These are phyloP conservation scores for Oxyria digyna DNA, from an alignment of 148 eudicot species.

Conservation along the genomic window DNA sequence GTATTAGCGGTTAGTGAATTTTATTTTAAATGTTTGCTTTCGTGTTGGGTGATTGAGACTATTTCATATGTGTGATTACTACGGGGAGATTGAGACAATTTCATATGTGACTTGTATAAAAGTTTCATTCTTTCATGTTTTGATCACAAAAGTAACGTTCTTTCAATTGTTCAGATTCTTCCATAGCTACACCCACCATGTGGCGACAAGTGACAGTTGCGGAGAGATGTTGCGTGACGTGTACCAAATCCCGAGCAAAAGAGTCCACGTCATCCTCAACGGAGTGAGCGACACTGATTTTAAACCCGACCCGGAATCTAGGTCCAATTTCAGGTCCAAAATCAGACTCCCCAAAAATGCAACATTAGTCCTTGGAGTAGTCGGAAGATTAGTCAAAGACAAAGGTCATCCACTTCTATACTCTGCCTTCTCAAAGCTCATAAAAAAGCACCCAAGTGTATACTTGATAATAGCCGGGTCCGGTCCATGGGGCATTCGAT, in stretches of 20 bases:
- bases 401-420: slow-evolving; percentile 64
- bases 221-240: slow-evolving; percentile 61
- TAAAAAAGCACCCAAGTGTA: slow-evolving; percentile 30
- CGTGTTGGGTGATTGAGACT: too few species aligned
- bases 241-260: slow-evolving; percentile 44
- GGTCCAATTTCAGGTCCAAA: slow-evolving; percentile 37
- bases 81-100: too few species aligned
- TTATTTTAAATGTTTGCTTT: too few species aligned
- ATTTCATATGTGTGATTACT: too few species aligned
- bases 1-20: too few species aligned
- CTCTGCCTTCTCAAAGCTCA: slow-evolving; percentile 42
- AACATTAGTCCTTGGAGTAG: slow-evolving; percentile 52
- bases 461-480: slow-evolving; percentile 66
- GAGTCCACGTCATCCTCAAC: slow-evolving; percentile 70
- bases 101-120: too few species aligned
- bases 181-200: slow-evolving; percentile 56
- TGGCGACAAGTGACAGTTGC: slow-evolving; percentile 72
- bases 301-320: slow-evolving; percentile 21
- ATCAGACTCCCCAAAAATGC: slow-evolving; percentile 53
- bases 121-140: neutral
- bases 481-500: slow-evolving; percentile 76
- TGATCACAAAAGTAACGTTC: neutral
- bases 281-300: slow-evolving; percentile 61
- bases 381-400: slow-evolving; percentile 68
- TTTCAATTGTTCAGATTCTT: slow-evolving; percentile 27